These are phyloP conservation scores for Leccinellum luteum DNA, from an alignment of 768 basidiomycete genomes.

Conservation along the genomic window DNA sequence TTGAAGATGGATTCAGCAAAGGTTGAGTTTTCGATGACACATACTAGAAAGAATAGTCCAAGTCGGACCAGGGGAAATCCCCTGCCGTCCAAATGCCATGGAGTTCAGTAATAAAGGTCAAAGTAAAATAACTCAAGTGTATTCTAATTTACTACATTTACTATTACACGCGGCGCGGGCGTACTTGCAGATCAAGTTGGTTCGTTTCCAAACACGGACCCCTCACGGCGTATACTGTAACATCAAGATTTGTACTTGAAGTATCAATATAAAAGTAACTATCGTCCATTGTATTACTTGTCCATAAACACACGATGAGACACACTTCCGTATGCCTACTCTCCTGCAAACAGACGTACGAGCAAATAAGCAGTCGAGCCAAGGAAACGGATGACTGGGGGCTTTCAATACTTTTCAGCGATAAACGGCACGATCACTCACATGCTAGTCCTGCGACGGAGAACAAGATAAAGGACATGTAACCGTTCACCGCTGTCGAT, in stretches of 20 bases:
- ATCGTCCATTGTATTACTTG: slow-evolving; percentile 12
- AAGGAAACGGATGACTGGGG: slow-evolving; percentile 75
- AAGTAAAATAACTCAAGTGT: background rate
- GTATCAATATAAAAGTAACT: too few species aligned
- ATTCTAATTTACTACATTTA: background rate
- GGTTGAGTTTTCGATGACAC: slow-evolving; percentile 9
- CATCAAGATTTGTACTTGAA: background rate
- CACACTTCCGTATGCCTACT: slow-evolving; percentile 40
- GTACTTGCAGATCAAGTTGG: background rate
- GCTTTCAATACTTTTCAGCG: background rate
- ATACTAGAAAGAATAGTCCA: slow-evolving; percentile 27
- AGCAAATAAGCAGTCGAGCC: slow-evolving; percentile 83
- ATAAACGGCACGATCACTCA: slow-evolving; percentile 40
- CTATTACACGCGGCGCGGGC: background rate
- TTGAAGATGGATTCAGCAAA: background rate
- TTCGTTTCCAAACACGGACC: background rate
- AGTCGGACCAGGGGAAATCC: slow-evolving; percentile 26
- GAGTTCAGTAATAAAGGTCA: background rate
- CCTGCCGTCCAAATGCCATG: background rate
- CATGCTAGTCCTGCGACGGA: slow-evolving; percentile 86
- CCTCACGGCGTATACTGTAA: background rate
- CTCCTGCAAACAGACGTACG: slow-evolving; percentile 84
- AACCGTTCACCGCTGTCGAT: slow-evolving; percentile 65
- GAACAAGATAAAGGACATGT: slow-evolving; percentile 86
- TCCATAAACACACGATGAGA: too few species aligned